A percentile compares a stretch with the other conserved stretches of the same genome.
phyloP scores from a whole-genome alignment of 495 filamentous ascomycete genomes.

The Aspergillus ostianus region DNA sequence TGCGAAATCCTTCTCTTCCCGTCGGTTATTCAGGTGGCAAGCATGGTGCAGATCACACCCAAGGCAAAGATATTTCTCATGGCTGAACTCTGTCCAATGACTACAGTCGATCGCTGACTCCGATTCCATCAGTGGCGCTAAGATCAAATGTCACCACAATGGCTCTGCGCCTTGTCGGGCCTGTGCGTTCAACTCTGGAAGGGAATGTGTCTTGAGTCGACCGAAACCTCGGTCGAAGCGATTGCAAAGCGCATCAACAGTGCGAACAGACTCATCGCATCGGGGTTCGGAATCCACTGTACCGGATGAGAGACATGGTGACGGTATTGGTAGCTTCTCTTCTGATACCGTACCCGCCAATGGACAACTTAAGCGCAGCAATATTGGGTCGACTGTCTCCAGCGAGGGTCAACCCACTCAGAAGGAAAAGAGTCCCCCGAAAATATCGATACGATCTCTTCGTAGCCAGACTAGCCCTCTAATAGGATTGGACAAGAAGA shows the following conservation, averaged over 20 bases:
- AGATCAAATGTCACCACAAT: conserved; percentile 4
- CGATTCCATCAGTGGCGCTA: background rate
- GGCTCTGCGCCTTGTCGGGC: background rate
- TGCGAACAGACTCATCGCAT: background rate
- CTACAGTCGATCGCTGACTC: too few relatives aligned
- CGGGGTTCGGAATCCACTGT: background rate
- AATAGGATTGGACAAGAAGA: too few relatives aligned
- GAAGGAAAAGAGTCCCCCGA: too few relatives aligned
- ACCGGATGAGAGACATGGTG: background rate
- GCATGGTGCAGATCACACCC: too few relatives aligned
- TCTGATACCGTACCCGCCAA: background rate
- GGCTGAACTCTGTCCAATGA: too few relatives aligned
- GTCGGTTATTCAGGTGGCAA: too few relatives aligned
- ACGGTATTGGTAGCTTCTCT: background rate
- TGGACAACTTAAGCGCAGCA: background rate
- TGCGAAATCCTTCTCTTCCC: background rate
- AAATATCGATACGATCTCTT: too few relatives aligned
- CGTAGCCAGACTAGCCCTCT: too few relatives aligned
- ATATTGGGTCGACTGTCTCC: background rate
- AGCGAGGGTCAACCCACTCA: too few relatives aligned
- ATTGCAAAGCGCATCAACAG: background rate
- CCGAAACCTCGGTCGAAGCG: background rate
- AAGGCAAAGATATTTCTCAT: too few relatives aligned
- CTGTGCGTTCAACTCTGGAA: background rate
- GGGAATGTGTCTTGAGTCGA: background rate